A percentile compares a stretch with the other conserved stretches of the same genome.
phyloP scores from a whole-genome alignment of 2,329 filamentous ascomycete genomes.

The Diaporthe ampelina region DNA sequence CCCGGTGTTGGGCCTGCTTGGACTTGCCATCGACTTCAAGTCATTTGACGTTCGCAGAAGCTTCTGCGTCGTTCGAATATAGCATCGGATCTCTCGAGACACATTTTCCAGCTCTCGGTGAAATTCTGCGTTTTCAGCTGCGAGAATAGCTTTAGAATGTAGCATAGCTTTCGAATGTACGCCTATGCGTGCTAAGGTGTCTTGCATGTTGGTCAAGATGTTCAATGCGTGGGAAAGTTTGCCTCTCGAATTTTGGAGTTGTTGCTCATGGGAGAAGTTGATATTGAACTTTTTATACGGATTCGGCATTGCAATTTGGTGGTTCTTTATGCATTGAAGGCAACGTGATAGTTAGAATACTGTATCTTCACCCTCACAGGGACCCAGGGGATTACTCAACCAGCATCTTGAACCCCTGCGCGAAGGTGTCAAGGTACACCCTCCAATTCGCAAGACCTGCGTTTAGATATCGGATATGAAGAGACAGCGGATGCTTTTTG shows the following conservation, averaged over 20 bases:
- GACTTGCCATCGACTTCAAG: not conserved
- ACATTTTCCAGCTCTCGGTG: not conserved
- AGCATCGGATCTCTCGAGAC: not conserved
- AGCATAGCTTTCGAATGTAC: not conserved
- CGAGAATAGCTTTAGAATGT: not conserved
- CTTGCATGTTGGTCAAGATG: conserved; percentile 6
- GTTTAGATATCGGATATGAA: not conserved
- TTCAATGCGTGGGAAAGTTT: conserved; percentile 21
- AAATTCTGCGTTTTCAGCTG: not conserved
- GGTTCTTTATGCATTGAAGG: not conserved
- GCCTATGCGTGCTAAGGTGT: not conserved
- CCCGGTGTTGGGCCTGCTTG: not conserved
- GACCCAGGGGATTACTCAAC: too few relatives aligned
- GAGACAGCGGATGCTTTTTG: not conserved
- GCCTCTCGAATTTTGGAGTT: conserved; percentile 13
- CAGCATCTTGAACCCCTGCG: not conserved
- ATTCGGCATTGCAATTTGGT: conserved; percentile 18
- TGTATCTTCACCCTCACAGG: too few relatives aligned
- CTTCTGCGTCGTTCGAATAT: not conserved
- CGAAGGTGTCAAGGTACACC: conserved; percentile 1
- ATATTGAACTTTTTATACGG: conserved; percentile 12
- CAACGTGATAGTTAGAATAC: too few relatives aligned
- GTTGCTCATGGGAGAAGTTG: conserved; percentile 23
- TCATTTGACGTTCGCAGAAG: conserved; percentile 4
- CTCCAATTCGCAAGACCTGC: conserved; percentile 1